Conservation (phyloP, 169 alveolate genomes). For the Cryptosporidium parvum region DNA sequence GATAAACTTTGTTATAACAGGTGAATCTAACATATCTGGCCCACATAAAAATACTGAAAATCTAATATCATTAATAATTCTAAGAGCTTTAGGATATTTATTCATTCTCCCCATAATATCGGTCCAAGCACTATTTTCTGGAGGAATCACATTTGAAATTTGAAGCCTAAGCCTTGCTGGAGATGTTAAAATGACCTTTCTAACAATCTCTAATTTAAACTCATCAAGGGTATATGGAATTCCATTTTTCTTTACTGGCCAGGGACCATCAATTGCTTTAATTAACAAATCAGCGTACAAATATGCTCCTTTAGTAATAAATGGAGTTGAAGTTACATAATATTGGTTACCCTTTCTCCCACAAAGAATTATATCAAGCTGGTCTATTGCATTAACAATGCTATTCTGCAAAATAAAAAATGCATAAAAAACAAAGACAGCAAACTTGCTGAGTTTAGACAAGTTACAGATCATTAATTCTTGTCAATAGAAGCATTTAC, state of each 20-base stretch:
- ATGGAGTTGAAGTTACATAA: conserved; percentile 43
- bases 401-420: not conserved
- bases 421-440: conserved; percentile 14
- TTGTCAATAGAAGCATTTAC: conserved; percentile 50
- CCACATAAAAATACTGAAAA: conserved; percentile 71
- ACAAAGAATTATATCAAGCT: conserved; percentile 46
- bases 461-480: conserved; percentile 32
- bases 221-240: conserved; percentile 38
- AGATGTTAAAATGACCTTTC: conserved; percentile 58
- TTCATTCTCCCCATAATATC: conserved; percentile 13
- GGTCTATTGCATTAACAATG: conserved; percentile 46
- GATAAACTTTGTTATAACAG: conserved; percentile 25
- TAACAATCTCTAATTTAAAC: conserved; percentile 34
- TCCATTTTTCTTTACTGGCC: conserved; percentile 45
- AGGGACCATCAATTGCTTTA: conserved; percentile 48
- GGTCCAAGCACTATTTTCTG: conserved; percentile 26
- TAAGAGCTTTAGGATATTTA: conserved; percentile 19
- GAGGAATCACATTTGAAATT: not conserved
- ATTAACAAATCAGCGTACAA: conserved; percentile 66
- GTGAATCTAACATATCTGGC: conserved; percentile 38
- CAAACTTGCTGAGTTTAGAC: conserved; percentile 28
- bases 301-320: conserved; percentile 69
- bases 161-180: conserved; percentile 33
- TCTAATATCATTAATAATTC: conserved; percentile 57
- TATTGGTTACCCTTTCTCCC: conserved; percentile 65